Conservation (phyloP, 2,329 filamentous ascomycete genomes). For the Colletotrichum destructivum region DNA sequence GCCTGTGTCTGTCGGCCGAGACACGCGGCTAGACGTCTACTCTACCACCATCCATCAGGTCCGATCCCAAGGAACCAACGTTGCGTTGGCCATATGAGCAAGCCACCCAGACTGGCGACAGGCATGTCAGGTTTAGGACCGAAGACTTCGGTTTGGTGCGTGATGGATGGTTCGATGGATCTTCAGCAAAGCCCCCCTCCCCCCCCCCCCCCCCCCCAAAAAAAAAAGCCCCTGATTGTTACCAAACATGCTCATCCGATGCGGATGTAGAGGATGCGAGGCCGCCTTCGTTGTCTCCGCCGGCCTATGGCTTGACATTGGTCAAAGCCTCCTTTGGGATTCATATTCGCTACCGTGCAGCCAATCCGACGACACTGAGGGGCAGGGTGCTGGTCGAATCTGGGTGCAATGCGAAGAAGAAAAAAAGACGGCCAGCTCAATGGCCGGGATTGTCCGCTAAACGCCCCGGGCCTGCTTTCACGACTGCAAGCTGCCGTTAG, state of each 20-base stretch:
- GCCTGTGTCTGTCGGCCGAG: constrained; percentile 35
- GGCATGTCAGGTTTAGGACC: constrained; percentile 35
- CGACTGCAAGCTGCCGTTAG: constrained; percentile 58
- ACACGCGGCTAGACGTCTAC: constrained; percentile 31
- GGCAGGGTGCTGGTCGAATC: constrained; percentile 45
- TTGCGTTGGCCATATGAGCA: constrained; percentile 28
- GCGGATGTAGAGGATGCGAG: constrained; percentile 22
- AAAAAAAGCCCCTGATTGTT: constrained; percentile 6
- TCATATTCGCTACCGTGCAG: constrained; percentile 15
- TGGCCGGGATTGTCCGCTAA: constrained; percentile 51
- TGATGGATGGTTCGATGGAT: constrained; percentile 9
- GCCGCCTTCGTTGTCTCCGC: constrained; percentile 34
- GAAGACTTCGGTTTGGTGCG: constrained; percentile 23
- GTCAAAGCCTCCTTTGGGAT: constrained; percentile 17
- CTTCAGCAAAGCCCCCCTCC: constrained; percentile 28
- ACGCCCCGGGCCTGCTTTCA: constrained; percentile 53
- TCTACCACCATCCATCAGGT: constrained; percentile 6
- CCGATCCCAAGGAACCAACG: constrained; percentile 19
- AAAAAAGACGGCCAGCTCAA: constrained; percentile 47
- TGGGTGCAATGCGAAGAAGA: constrained; percentile 45
- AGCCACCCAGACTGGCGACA: constrained; percentile 25
- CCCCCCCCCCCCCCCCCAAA: too few relatives aligned
- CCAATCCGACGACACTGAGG: constrained; percentile 40
- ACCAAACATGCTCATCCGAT: constrained; percentile 28
- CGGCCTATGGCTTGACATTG: constrained; percentile 36